Percentiles rank a stretch among this genome's conserved stretches.
Evolutionary conservation across 164 flowering plant species (phyloP).

Genomic region (Piper longum): DNA sequence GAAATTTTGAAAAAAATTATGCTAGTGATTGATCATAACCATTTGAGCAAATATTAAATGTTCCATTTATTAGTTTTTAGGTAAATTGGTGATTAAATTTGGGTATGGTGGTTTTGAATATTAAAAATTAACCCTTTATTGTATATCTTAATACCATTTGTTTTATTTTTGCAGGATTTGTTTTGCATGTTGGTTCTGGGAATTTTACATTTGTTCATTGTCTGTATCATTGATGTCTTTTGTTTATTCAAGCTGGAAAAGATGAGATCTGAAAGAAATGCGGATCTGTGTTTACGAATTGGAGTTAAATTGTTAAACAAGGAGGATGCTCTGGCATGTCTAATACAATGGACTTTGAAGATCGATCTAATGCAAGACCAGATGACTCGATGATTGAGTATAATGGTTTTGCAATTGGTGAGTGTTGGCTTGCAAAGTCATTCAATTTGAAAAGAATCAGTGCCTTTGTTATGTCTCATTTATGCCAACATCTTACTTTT

Average conservation of each 20-base stretch:
- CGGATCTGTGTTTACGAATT: conserved; percentile 83
- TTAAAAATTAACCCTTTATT: no score
- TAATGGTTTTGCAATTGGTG: conserved; percentile 79
- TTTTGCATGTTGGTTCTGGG: no score
- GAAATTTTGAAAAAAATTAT: no score
- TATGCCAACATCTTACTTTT: background rate
- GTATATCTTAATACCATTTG: no score
- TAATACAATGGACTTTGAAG: conserved; percentile 92
- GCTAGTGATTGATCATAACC: no score
- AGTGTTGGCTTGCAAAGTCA: background rate
- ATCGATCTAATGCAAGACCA: conserved; percentile 52
- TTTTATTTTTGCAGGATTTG: no score
- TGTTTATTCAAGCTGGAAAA: conserved; percentile 7
- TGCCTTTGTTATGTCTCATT: background rate
- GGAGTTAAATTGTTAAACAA: conserved; percentile 94
- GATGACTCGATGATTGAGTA: conserved; percentile 88
- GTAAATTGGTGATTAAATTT: no score
- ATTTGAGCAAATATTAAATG: no score
- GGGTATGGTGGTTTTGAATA: no score
- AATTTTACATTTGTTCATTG: no score
- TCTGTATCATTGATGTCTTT: no score
- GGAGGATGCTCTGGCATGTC: conserved; percentile 99
- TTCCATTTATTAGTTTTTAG: no score
- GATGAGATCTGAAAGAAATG: conserved; percentile 64
- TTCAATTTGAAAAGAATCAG: background rate